These are phyloP conservation scores for Scytalidium lignicola DNA, from an alignment of 2,329 filamentous ascomycete genomes.

Conservation along the genomic window DNA sequence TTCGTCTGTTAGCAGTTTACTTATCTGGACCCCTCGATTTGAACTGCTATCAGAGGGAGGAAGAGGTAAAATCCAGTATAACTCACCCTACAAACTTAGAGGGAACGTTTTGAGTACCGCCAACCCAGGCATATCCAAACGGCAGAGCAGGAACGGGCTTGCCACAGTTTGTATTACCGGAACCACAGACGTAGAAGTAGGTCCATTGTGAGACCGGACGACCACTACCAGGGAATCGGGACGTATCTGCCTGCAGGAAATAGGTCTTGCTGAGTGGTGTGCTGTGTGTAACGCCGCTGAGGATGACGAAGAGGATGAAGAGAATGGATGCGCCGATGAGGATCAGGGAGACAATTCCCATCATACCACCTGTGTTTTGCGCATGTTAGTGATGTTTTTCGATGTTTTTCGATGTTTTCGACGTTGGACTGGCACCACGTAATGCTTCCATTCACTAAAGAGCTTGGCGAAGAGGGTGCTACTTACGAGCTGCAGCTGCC, in stretches of 20 bases:
- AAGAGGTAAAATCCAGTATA: neutral
- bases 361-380: constrained; percentile 42
- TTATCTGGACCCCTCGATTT: too few species aligned
- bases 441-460: too few species aligned
- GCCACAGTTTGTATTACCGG: constrained; percentile 60
- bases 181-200: constrained; percentile 78
- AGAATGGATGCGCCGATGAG: constrained; percentile 57
- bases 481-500: too few species aligned
- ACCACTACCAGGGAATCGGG: constrained; percentile 61
- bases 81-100: constrained; percentile 46
- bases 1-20: constrained; percentile 5
- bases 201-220: constrained; percentile 73
- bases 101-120: constrained; percentile 47
- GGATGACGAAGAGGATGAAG: constrained; percentile 60
- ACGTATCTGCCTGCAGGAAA: constrained; percentile 78
- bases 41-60: neutral
- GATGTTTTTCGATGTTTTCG: too few species aligned
- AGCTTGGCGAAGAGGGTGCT: too few species aligned
- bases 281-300: constrained; percentile 51
- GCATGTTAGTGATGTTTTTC: neutral
- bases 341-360: constrained; percentile 54
- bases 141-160: constrained; percentile 56
- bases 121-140: constrained; percentile 67
- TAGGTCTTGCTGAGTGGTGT: constrained; percentile 69
- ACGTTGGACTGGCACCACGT: too few species aligned